Conservation (phyloP, 345 rosid species). For the Carallia brachiata region DNA sequence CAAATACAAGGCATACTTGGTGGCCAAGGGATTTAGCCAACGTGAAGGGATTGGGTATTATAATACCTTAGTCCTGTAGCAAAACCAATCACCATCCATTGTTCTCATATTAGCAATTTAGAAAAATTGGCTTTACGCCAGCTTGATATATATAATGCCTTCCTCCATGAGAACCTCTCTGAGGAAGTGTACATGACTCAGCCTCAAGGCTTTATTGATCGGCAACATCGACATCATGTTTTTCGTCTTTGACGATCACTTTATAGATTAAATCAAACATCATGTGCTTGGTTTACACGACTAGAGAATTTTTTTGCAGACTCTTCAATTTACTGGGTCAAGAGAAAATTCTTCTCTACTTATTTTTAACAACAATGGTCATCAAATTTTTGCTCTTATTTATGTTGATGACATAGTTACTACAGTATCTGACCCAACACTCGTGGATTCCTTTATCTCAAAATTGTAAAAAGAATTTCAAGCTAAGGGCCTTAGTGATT, state of each 20-base stretch:
- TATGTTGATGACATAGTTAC: too few species aligned
- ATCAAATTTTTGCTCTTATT: too few species aligned
- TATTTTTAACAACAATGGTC: too few species aligned
- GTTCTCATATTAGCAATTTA: not conserved
- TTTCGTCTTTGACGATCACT: not conserved
- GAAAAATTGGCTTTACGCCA: not conserved
- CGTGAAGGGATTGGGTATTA: not conserved
- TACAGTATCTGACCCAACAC: not conserved
- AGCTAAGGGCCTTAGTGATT: not conserved
- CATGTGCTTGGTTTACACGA: not conserved
- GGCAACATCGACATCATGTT: not conserved
- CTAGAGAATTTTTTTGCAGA: not conserved
- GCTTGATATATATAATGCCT: not conserved
- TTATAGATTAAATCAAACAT: not conserved
- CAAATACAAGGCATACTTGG: not conserved
- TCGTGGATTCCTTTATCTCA: not conserved
- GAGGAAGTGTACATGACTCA: not conserved
- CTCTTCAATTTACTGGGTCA: not conserved
- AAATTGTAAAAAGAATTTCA: too few species aligned
- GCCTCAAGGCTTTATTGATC: not conserved
- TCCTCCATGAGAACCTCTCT: not conserved
- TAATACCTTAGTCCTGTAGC: not conserved
- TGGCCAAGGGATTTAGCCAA: not conserved
- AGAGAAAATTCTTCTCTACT: not conserved
- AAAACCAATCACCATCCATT: not conserved